phyloP scores from a whole-genome alignment of 352 stramenopile genomes.

The Phytopythium kandeliae region DNA sequence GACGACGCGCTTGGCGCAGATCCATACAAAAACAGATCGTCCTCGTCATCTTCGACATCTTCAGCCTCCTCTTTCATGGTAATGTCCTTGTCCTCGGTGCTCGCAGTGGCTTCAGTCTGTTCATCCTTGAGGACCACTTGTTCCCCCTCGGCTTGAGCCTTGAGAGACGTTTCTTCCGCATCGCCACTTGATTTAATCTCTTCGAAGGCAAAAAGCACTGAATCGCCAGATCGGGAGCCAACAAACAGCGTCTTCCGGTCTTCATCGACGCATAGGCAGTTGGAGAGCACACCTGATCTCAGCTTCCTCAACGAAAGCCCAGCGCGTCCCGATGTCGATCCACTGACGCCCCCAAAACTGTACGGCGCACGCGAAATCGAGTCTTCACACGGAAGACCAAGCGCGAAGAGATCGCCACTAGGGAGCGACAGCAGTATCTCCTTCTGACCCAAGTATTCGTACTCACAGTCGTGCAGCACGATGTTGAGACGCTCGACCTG shows the following conservation, averaged over 20 bases:
- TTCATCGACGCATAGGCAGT: constrained; percentile 59
- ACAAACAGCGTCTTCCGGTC: constrained; percentile 69
- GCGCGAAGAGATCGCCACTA: constrained; percentile 52
- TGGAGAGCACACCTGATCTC: constrained; percentile 33
- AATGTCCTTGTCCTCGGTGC: constrained; percentile 7
- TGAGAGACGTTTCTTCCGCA: constrained; percentile 13
- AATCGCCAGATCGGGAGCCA: constrained; percentile 76
- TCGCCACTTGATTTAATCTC: constrained; percentile 15
- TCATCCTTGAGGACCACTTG: constrained; percentile 19
- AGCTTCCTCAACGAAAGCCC: constrained; percentile 53
- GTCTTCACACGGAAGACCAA: constrained; percentile 62
- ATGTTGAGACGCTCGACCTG: constrained; percentile 45
- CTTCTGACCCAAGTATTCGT: constrained; percentile 63
- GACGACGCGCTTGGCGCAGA: constrained; percentile 14
- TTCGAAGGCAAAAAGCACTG: constrained; percentile 57
- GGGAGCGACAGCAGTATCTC: constrained; percentile 62
- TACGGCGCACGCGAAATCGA: constrained; percentile 27
- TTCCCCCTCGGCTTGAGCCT: constrained; percentile 7
- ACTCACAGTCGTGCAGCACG: constrained; percentile 62
- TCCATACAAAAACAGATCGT: constrained; percentile 75
- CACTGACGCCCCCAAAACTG: constrained; percentile 10
- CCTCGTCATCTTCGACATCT: constrained; percentile 57
- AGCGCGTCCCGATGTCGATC: constrained; percentile 8
- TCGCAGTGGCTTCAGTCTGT: constrained; percentile 9
- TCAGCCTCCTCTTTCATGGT: constrained; percentile 11